These are phyloP conservation scores for Dioszegia crocea DNA, from an alignment of 768 basidiomycete genomes.

Conservation along the genomic window DNA sequence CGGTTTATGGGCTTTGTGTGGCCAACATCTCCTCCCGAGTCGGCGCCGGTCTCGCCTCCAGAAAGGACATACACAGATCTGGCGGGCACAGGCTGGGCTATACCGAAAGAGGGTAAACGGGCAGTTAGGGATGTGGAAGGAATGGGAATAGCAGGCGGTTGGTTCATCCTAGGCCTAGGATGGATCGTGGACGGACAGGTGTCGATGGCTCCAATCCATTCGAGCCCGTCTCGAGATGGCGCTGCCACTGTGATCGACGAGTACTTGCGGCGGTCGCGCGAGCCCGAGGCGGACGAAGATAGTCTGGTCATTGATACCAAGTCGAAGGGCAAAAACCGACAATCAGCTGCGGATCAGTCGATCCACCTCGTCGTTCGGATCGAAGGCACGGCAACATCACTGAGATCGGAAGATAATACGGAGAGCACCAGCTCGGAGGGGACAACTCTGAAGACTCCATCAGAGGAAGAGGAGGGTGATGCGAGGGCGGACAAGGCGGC, in stretches of 20 bases:
- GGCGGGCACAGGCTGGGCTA: constrained; percentile 29
- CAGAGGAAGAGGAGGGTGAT: neutral
- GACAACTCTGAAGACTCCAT: neutral
- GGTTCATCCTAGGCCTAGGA: constrained; percentile 36
- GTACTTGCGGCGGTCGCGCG: neutral
- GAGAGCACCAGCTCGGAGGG: constrained; percentile 6
- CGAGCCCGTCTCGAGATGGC: neutral
- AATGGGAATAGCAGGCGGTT: constrained; percentile 40
- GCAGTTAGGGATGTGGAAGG: constrained; percentile 35
- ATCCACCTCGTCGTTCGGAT: neutral
- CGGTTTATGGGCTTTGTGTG: constrained; percentile 11
- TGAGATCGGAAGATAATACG: neutral
- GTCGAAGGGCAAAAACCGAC: constrained; percentile 1
- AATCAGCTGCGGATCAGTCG: neutral
- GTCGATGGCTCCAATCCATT: neutral
- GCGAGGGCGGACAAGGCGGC: constrained; percentile 5
- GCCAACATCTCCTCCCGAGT: neutral
- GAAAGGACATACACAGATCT: constrained; percentile 16
- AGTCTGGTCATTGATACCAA: constrained; percentile 6
- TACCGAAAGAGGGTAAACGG: constrained; percentile 36
- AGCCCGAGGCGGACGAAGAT: constrained; percentile 8
- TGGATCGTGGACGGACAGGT: constrained; percentile 32
- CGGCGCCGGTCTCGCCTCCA: neutral
- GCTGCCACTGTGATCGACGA: neutral
- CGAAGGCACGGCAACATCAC: neutral